A percentile compares a stretch with the other conserved stretches of the same genome.
phyloP scores from a whole-genome alignment of 2,329 filamentous ascomycete genomes.

The Neonectria ditissima region DNA sequence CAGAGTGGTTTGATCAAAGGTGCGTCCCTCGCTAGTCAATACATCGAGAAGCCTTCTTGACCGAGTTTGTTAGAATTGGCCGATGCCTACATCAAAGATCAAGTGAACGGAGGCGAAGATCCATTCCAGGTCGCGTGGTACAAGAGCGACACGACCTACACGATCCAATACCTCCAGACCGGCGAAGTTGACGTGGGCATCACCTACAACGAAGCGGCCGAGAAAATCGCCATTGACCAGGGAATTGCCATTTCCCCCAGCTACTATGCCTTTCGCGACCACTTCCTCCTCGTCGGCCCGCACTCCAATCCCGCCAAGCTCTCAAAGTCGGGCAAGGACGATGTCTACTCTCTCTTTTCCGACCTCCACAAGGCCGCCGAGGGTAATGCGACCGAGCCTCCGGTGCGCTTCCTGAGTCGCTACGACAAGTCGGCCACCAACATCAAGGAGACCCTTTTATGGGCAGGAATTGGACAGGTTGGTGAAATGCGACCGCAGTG shows the following conservation, averaged over 20 bases:
- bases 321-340: conserved; percentile 43
- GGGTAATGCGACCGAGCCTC: conserved; percentile 45
- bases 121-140: conserved; percentile 59
- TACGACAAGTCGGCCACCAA: conserved; percentile 63
- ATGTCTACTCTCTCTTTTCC: conserved; percentile 51
- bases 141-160: conserved; percentile 58
- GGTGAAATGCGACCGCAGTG: not conserved
- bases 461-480: conserved; percentile 59
- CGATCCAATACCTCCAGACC: conserved; percentile 56
- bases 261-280: conserved; percentile 59
- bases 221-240: conserved; percentile 56
- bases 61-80: conserved; percentile 38
- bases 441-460: conserved; percentile 60
- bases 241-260: conserved; percentile 48
- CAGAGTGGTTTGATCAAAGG: conserved; percentile 53
- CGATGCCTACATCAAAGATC: conserved; percentile 43
- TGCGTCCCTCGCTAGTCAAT: conserved; percentile 20
- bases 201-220: conserved; percentile 57
- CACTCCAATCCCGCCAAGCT: conserved; percentile 48
- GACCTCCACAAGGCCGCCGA: conserved; percentile 51
- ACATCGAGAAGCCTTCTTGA: fast-evolving
- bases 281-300: conserved; percentile 58
- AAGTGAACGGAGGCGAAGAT: conserved; percentile 28
- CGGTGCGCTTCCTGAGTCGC: conserved; percentile 57
- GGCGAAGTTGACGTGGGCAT: conserved; percentile 58